Evolutionary conservation across 2,329 filamentous ascomycete genomes (phyloP).

Genomic region (Penicillium sumatraense): DNA sequence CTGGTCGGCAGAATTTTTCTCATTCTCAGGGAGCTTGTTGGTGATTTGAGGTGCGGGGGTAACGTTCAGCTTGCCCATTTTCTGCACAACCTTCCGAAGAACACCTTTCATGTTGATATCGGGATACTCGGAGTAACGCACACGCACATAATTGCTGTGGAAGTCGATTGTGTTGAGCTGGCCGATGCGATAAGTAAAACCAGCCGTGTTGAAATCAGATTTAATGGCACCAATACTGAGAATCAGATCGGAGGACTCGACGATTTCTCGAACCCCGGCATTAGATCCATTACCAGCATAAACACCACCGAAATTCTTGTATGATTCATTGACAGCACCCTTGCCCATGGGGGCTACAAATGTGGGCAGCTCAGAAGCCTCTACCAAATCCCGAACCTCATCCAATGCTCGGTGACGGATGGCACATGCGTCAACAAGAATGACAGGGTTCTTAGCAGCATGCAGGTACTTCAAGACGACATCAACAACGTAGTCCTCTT

Average conservation of each 20-base stretch:
- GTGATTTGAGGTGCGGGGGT: conserved; percentile 57
- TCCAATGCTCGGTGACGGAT: conserved; percentile 74
- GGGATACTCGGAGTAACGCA: conserved; percentile 80
- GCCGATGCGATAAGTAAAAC: conserved; percentile 81
- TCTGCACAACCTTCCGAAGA: conserved; percentile 69
- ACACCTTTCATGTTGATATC: conserved; percentile 80
- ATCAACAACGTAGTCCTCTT: conserved; percentile 81
- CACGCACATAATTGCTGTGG: conserved; percentile 74
- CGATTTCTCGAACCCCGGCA: conserved; percentile 48
- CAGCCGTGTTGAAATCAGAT: conserved; percentile 59
- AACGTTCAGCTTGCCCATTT: conserved; percentile 60
- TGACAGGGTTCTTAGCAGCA: conserved; percentile 72
- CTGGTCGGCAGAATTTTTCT: conserved; percentile 36
- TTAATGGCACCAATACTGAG: conserved; percentile 51
- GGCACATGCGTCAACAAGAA: conserved; percentile 83
- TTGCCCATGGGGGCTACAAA: conserved; percentile 94
- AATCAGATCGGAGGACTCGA: conserved; percentile 48
- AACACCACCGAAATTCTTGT: conserved; percentile 78
- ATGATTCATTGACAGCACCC: conserved; percentile 76
- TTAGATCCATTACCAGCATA: conserved; percentile 81
- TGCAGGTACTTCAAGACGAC: conserved; percentile 75
- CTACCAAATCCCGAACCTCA: conserved; percentile 73
- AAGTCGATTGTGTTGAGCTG: conserved; percentile 83
- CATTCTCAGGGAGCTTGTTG: conserved; percentile 55
- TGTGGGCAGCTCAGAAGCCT: conserved; percentile 75